Percentiles rank a stretch among this genome's conserved stretches.
These are phyloP conservation scores for Pistacia vera DNA, from an alignment of 345 rosid species.

Conservation along the genomic window DNA sequence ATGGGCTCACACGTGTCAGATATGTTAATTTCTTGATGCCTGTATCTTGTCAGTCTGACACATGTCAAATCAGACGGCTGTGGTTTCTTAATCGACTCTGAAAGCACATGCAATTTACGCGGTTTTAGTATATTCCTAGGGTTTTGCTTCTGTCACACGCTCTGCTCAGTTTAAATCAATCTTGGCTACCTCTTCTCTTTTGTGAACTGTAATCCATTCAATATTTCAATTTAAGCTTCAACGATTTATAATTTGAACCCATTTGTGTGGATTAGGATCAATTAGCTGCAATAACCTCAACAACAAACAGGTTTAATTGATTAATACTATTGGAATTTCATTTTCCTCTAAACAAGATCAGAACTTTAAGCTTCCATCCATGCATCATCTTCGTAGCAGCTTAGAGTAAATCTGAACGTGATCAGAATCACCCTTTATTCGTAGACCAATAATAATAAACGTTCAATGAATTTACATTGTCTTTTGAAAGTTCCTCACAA, in stretches of 20 bases:
- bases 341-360: no score
- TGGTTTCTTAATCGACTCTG: slow-evolving; percentile 14
- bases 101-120: slow-evolving; percentile 53
- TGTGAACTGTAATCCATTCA: not conserved
- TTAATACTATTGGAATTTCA: no score
- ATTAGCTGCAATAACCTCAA: no score
- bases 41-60: slow-evolving; percentile 9
- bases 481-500: no score
- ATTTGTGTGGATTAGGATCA: not conserved
- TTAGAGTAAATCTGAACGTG: no score
- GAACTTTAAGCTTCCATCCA: no score
- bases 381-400: no score
- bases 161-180: not conserved
- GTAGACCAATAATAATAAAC: no score
- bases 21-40: not conserved
- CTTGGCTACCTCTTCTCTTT: no score
- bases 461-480: no score
- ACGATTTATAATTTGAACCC: not conserved
- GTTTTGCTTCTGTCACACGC: slow-evolving; percentile 47
- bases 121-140: slow-evolving; percentile 30
- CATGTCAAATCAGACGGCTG: slow-evolving; percentile 35
- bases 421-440: no score
- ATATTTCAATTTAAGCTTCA: not conserved
- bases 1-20: slow-evolving; percentile 6
- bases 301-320: no score